Evolutionary conservation across 2,329 filamentous ascomycete genomes (phyloP), one percentile per base, ranked within the genome.

Genomic region (Pyrenochaeta sp.): DNA sequence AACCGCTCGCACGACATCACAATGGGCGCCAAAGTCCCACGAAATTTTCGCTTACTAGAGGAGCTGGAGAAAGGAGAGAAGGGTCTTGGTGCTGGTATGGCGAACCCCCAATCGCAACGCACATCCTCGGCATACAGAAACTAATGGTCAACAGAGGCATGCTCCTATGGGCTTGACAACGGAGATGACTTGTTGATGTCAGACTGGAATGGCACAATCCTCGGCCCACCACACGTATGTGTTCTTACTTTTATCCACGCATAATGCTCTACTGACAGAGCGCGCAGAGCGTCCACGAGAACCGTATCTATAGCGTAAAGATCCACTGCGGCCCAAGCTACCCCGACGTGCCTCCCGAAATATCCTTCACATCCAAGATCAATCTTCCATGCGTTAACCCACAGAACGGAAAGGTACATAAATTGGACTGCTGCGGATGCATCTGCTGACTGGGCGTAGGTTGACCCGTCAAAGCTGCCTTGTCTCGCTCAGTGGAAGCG

Each of bases 31-130:
- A 92, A 96, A 80, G 87, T 99, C 56, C 95, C 95, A 61, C 88
- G 95, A 78, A 98, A 98, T 83, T 99, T 99, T 79, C 90, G 94
- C 75, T 87, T 99, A 67, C 85, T 99, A 56, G 95, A 97, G 79
- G 95, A 99, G 88, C 86, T 99, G 22, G 95, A 99, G 84, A 98
- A 98, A 84, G 95, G 95, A 74, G 95, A 99, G 84, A 99, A 99
- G 81, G 95, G 95, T 61, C 86, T 95, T 64, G 94, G 95, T 74
- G 93, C 94, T 78, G 92, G 92, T 92, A 80, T 55, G 74, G 37
- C 25, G 37, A 46, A 52, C 43, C 15, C 7, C 15, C 7, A 34
- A 27, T 49, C 27, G 5, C 12, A 50, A 27, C n/a, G 12, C 15
- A 28, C 42, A 32, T 6, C 50, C 13, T 45, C 32, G n/a, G 36